Conservation (phyloP, 208 protist species). For the Entamoeba invadens region DNA sequence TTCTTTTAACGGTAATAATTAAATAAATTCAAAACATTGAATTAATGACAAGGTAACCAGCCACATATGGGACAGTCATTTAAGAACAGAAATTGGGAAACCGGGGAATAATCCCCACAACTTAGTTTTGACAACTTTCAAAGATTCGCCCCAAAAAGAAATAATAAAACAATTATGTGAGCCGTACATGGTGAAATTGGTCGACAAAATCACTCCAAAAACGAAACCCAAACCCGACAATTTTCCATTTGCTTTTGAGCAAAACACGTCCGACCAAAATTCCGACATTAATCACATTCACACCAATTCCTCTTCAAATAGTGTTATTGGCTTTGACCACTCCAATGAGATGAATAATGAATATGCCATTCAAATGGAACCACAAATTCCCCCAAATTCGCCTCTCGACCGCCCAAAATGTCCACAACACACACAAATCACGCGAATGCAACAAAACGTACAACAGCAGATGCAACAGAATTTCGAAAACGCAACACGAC, state of each 20-base stretch:
- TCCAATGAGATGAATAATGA: too few species aligned
- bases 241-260: background rate
- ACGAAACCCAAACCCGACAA: too few species aligned
- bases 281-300: background rate
- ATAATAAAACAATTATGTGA: background rate
- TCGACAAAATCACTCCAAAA: background rate
- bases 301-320: background rate
- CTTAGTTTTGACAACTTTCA: background rate
- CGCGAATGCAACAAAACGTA: too few species aligned
- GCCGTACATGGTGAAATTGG: background rate
- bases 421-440: too few species aligned
- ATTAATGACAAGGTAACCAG: too few species aligned
- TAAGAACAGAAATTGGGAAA: background rate
- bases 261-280: background rate
- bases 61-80: background rate
- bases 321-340: background rate
- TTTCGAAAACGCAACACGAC: too few species aligned
- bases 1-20: too few species aligned
- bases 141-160: background rate
- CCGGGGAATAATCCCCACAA: background rate
- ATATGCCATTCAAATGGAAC: too few species aligned
- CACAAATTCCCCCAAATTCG: too few species aligned
- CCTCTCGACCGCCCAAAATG: too few species aligned
- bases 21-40: too few species aligned
- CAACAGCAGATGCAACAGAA: too few species aligned